Evolutionary conservation across 2,329 filamentous ascomycete genomes (phyloP).

Genomic region (Xylaria sp.): DNA sequence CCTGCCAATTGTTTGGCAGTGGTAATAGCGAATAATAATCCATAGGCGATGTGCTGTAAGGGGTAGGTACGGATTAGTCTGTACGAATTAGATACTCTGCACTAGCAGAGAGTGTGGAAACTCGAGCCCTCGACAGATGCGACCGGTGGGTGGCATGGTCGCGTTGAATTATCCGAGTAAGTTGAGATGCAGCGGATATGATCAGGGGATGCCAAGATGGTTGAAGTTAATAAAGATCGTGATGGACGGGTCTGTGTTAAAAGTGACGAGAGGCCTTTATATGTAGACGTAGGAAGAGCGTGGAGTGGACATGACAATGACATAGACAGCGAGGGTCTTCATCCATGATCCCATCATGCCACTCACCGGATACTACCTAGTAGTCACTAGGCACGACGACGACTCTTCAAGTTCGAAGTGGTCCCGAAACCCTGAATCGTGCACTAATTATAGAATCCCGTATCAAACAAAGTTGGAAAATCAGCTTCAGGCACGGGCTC

Average conservation of each 20-base stretch:
- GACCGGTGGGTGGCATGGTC: neutral
- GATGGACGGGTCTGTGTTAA: neutral
- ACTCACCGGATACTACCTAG: too few species aligned
- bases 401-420: too few species aligned
- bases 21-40: too few species aligned
- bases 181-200: neutral
- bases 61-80: too few species aligned
- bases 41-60: too few species aligned
- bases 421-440: neutral
- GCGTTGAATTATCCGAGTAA: neutral
- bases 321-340: neutral
- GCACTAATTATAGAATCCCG: neutral
- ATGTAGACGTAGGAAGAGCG: neutral
- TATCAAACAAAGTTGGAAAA: neutral
- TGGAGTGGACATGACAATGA: neutral
- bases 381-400: too few species aligned
- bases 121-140: neutral
- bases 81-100: too few species aligned
- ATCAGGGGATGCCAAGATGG: neutral
- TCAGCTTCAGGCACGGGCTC: neutral
- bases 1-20: too few species aligned
- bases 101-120: too few species aligned
- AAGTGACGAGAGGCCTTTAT: neutral
- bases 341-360: too few species aligned
- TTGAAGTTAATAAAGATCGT: neutral